Base-by-base conservation (phyloP, 2,329 filamentous ascomycete species). In the Colletotrichum costaricense region DNA sequence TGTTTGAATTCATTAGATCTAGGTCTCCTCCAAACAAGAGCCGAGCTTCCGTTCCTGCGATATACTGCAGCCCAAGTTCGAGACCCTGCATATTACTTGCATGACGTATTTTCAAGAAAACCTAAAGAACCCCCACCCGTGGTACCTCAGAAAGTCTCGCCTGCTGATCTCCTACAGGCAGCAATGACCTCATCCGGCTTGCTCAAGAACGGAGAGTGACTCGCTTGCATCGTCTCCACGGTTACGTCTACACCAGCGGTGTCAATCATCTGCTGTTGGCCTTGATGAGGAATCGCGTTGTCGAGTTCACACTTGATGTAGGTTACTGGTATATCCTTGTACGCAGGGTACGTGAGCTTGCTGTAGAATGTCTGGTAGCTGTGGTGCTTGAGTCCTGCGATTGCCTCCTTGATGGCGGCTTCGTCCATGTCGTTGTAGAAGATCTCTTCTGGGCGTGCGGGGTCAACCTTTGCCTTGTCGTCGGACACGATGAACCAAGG, bases 261-360 rank as follows among this genome's bases (percentile, higher is more conserved):
- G 6, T 60, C 69, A 9, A 71, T 71, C 63, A 71, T 67, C 3
- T 49, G 22, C 19, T 57, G 63, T 22, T 67, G 63, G 3, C 46
- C 68, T 14, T 46, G 28, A n/a, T 26, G 24, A 19, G 57, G 58
- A 11, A 72, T 57, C 3, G 65, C 54, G 11, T 52, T 56, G n/a
- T 69, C 69, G 5, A 28, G n/a, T 19, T 58, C 69, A 14, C 64
- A 72, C 7, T 62, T 26, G 22, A 69, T 57, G 9, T 63, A 72
- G 2, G 64, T 63, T 4, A 72, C 64, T 7, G 64, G 65, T 4
- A 72, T 49, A 11, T 69, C 59, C 2, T 33, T 68, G 35, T 59
- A 72, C 6, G 64, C 65, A 19, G 69, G 57, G 3, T 72, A 72
- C 0, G 49, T 69, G 6, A 66, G 22, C 42, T 73, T 70, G 56